Evolutionary conservation across 345 rosid species (phyloP).

Genomic region (Gynandropsis gynandra): DNA sequence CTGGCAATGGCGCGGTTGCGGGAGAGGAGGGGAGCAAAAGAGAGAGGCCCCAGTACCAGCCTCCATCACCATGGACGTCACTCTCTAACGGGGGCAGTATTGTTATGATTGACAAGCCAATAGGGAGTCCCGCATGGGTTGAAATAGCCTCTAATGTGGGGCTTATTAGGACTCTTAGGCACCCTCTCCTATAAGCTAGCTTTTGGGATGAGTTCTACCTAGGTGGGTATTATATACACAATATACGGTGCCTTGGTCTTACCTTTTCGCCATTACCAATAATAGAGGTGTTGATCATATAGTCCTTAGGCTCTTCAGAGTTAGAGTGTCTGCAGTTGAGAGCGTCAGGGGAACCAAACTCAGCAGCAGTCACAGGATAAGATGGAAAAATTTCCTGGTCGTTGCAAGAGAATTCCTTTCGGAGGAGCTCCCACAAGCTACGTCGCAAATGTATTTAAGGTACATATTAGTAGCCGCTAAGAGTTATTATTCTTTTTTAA

Average conservation of each 20-base stretch:
- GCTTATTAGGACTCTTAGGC: no score
- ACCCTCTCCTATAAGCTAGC: no score
- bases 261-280: slow-evolving; percentile 14
- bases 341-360: slow-evolving; percentile 11
- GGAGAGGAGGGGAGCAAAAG: no score
- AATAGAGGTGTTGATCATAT: background rate
- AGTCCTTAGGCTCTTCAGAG: slow-evolving; percentile 1
- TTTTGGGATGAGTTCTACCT: no score
- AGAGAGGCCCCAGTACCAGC: no score
- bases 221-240: no score
- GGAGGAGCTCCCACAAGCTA: slow-evolving; percentile 31
- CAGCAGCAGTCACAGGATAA: slow-evolving; percentile 14
- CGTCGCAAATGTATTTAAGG: background rate
- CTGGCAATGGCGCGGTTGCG: no score
- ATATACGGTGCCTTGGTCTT: slow-evolving; percentile 9
- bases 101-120: no score
- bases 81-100: no score
- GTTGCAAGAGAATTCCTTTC: slow-evolving; percentile 13
- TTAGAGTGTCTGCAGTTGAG: slow-evolving; percentile 6
- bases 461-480: background rate
- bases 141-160: no score
- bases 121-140: no score
- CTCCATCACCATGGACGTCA: no score
- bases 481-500: background rate
- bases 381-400: slow-evolving; percentile 12